Percentiles rank a stretch among this genome's conserved stretches.
phyloP scores from a whole-genome alignment of 305 asterid genomes.

The Rubia balearica region DNA sequence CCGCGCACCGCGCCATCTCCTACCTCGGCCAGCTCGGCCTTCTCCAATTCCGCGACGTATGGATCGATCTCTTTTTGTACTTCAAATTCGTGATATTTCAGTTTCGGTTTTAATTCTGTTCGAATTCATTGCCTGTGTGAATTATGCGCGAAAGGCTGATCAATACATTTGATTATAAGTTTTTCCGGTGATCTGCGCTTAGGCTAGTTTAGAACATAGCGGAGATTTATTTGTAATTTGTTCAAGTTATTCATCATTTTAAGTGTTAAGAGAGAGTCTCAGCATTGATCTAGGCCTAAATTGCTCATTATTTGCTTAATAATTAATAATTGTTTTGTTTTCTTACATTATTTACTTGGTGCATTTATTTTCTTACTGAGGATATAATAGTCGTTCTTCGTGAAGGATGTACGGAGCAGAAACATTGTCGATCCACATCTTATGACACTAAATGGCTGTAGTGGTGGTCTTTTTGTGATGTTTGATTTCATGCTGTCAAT shows the following conservation, averaged over 20 bases:
- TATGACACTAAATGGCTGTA: neutral
- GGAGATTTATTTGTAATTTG: neutral
- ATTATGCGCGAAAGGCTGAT: neutral
- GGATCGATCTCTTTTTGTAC: conserved; percentile 31
- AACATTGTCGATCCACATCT: neutral
- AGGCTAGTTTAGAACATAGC: neutral
- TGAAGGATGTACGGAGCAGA: neutral
- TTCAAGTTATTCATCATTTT: neutral
- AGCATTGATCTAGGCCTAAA: neutral
- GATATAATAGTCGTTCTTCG: neutral
- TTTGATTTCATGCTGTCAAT: neutral
- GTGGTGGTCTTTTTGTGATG: neutral
- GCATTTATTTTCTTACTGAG: neutral
- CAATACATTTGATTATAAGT: neutral
- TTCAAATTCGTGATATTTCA: neutral
- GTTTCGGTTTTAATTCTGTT: neutral
- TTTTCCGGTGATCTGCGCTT: neutral
- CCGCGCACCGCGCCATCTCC: conserved; percentile 89
- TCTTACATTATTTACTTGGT: neutral
- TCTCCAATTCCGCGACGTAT: conserved; percentile 83
- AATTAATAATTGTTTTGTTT: neutral
- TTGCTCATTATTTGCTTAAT: neutral
- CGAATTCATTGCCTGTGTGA: neutral
- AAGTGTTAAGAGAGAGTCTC: neutral
- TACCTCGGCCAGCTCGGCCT: conserved; percentile 91